Conservation (phyloP, 176 grass and related monocot genomes). For the Saccharum officinarum region DNA sequence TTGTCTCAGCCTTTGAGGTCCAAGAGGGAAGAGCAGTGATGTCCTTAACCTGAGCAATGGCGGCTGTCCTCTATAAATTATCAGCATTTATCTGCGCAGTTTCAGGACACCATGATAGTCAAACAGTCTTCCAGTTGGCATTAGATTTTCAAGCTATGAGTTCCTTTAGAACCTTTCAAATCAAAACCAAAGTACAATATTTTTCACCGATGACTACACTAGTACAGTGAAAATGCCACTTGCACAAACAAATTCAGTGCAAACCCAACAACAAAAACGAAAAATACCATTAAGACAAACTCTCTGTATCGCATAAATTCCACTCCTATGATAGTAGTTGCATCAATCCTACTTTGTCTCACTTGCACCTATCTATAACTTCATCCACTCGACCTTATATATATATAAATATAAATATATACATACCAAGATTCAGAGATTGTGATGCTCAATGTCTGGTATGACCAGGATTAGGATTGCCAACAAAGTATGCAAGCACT, state of each 20-base stretch:
- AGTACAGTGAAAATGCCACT: slow-evolving; percentile 25
- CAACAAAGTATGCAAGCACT: slow-evolving; percentile 75
- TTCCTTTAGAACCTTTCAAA: neutral
- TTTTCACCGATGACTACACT: neutral
- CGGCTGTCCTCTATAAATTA: neutral
- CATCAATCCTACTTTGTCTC: slow-evolving; percentile 20
- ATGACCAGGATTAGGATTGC: slow-evolving; percentile 41
- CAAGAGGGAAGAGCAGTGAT: neutral
- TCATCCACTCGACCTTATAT: neutral
- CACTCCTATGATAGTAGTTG: slow-evolving; percentile 6
- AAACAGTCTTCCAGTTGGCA: neutral
- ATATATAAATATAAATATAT: slow-evolving; percentile 11
- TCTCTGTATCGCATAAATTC: slow-evolving; percentile 1
- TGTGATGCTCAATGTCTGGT: slow-evolving; percentile 21
- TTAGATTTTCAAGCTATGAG: neutral
- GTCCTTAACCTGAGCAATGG: neutral
- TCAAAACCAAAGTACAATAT: neutral
- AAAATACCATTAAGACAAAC: neutral
- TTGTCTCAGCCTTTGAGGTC: neutral
- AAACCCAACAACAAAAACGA: neutral
- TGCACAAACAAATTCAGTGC: slow-evolving; percentile 16
- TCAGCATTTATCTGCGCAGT: neutral
- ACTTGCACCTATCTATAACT: neutral
- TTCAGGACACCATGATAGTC: neutral
- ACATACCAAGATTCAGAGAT: neutral